Percentiles rank a stretch among this genome's conserved stretches.
Conservation (phyloP, 2,329 filamentous ascomycete species). For the Trichophyton rubrum region DNA sequence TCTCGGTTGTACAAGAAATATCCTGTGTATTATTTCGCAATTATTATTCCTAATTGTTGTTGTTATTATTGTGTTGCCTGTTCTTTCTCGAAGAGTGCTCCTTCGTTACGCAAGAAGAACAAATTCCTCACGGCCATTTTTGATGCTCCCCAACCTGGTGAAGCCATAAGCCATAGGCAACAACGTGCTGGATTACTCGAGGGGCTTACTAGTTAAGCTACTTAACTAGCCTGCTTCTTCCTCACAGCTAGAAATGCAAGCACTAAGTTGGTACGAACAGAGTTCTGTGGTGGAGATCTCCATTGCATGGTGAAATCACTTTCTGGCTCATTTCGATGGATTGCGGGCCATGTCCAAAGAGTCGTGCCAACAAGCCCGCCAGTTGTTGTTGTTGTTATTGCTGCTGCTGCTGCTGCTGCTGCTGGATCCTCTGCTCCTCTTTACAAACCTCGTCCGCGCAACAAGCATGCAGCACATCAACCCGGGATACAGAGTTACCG, state of each 20-base stretch:
- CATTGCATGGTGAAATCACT: slow-evolving; percentile 4
- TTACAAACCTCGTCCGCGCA: neutral
- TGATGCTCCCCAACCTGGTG: no score
- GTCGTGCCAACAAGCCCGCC: neutral
- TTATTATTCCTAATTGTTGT: neutral
- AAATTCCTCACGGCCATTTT: neutral
- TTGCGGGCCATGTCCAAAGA: neutral
- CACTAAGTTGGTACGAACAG: neutral
- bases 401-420: no score
- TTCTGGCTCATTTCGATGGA: neutral
- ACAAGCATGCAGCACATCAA: neutral
- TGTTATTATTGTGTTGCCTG: neutral
- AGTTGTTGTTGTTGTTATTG: neutral
- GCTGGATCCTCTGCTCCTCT: neutral
- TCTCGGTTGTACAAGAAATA: neutral
- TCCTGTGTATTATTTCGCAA: neutral
- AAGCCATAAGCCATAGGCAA: no score
- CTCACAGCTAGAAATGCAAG: neutral
- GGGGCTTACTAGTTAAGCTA: no score
- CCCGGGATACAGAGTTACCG: no score
- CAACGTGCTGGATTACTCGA: neutral
- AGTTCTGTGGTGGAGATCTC: slow-evolving; percentile 1
- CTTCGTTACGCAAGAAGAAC: neutral
- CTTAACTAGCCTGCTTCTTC: neutral
- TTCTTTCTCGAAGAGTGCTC: neutral